Percentiles rank a stretch among this genome's conserved stretches.
Conservation (phyloP, 192 early-diverging fungal genomes). For the Coemansia sp. region DNA sequence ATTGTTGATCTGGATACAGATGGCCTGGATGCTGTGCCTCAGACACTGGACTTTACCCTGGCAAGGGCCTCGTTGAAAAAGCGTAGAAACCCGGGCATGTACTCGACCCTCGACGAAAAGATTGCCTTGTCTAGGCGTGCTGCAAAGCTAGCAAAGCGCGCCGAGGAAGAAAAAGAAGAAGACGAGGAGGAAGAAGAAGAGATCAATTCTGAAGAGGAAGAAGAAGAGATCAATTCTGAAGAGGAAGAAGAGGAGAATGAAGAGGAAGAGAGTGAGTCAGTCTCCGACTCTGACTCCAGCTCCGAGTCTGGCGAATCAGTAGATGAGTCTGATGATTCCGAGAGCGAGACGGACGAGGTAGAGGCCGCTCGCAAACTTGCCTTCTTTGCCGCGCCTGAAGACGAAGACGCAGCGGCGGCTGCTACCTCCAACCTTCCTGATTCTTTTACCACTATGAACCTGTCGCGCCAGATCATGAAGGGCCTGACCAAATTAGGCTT, state of each 20-base stretch:
- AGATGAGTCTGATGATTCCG: conserved; percentile 18
- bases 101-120: conserved; percentile 45
- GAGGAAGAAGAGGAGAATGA: conserved; percentile 33
- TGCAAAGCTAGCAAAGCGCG: conserved; percentile 2
- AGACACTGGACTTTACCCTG: conserved; percentile 78
- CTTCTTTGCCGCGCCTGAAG: conserved; percentile 43
- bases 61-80: conserved; percentile 71
- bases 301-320: conserved; percentile 9
- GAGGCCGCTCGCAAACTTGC: conserved; percentile 51
- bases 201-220: conserved; percentile 35
- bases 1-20: conserved; percentile 76
- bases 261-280: neutral
- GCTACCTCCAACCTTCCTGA: too few relatives aligned
- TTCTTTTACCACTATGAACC: conserved; percentile 87
- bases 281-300: neutral
- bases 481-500: conserved; percentile 87
- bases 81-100: conserved; percentile 46
- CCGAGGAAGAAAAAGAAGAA: conserved; percentile 22
- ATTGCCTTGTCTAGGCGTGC: conserved; percentile 33
- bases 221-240: neutral
- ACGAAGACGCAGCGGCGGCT: too few relatives aligned
- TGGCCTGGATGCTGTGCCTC: conserved; percentile 53
- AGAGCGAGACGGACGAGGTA: conserved; percentile 46
- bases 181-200: neutral
- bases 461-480: conserved; percentile 94